phyloP scores from a whole-genome alignment of 306 rosid genomes.

The Trifolium repens region DNA sequence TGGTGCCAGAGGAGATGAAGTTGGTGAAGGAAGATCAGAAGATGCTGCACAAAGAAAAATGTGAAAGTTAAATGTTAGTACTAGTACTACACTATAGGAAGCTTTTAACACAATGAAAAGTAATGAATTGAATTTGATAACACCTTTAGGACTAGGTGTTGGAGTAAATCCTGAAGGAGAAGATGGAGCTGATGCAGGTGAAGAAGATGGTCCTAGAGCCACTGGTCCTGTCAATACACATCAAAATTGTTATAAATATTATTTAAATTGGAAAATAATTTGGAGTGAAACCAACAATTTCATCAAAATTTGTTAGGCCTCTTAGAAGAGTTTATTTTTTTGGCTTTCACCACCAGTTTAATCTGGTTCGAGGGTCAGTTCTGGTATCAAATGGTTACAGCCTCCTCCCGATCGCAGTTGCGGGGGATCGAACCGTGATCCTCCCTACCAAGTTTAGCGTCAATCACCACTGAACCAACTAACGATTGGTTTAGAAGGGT shows the following conservation, averaged over 20 bases:
- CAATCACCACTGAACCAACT: too few species aligned
- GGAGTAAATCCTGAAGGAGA: constrained; percentile 61
- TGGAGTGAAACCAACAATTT: neutral
- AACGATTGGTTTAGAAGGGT: too few species aligned
- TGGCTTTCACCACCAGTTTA: too few species aligned
- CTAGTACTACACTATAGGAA: constrained; percentile 20
- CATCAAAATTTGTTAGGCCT: neutral
- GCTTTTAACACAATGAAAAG: neutral
- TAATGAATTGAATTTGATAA: constrained; percentile 18
- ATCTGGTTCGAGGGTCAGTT: too few species aligned
- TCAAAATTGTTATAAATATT: neutral
- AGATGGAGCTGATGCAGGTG: constrained; percentile 59
- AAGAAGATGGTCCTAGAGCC: constrained; percentile 55
- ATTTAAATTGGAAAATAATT: neutral
- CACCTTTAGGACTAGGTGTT: constrained; percentile 72
- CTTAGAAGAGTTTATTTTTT: neutral
- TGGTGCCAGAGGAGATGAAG: constrained; percentile 64
- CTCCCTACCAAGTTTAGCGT: too few species aligned
- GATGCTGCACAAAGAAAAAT: constrained; percentile 54
- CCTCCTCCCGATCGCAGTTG: too few species aligned
- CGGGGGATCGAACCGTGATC: too few species aligned
- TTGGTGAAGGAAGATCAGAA: constrained; percentile 49
- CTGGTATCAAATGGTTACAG: too few species aligned
- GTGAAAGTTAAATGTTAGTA: neutral
- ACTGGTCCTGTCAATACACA: constrained; percentile 57